Evolutionary conservation across 2,329 filamentous ascomycete genomes (phyloP).

Genomic region (Xylariomycetidae sp.): DNA sequence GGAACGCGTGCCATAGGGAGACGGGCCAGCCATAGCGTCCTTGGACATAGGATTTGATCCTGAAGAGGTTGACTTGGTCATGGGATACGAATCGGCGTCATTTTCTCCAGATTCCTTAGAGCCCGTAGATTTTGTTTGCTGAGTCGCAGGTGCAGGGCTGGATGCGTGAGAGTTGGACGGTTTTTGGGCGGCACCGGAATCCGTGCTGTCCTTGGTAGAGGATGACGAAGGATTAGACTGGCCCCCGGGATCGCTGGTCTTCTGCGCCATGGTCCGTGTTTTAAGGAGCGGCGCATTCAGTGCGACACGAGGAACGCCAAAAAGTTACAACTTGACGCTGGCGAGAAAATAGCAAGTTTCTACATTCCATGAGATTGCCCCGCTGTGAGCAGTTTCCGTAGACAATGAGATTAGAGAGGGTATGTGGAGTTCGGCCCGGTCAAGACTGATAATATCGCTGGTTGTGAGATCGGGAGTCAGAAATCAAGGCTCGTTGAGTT

Average conservation of each 20-base stretch:
- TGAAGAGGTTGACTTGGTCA: conserved; percentile 43
- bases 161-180: conserved; percentile 25
- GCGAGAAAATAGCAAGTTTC: conserved; percentile 15
- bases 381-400: conserved; percentile 18
- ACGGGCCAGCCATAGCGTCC: conserved; percentile 50
- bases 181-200: conserved; percentile 23
- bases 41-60: conserved; percentile 43
- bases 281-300: conserved; percentile 30
- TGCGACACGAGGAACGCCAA: conserved; percentile 26
- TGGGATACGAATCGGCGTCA: conserved; percentile 37
- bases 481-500: no score
- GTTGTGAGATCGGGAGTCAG: no score
- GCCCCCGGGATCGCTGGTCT: conserved; percentile 29
- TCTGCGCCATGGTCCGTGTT: conserved; percentile 31
- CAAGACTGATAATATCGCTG: no score
- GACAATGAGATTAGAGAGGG: no score
- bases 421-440: no score
- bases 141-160: conserved; percentile 20
- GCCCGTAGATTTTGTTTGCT: conserved; percentile 16
- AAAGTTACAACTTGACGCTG: conserved; percentile 22
- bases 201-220: conserved; percentile 25
- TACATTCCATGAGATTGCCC: conserved; percentile 23
- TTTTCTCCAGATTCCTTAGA: conserved; percentile 23
- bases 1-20: conserved; percentile 87
- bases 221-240: conserved; percentile 31